Evolutionary conservation across 2,329 filamentous ascomycete species (phyloP).

Genomic region (Cryphonectria carpinicola): DNA sequence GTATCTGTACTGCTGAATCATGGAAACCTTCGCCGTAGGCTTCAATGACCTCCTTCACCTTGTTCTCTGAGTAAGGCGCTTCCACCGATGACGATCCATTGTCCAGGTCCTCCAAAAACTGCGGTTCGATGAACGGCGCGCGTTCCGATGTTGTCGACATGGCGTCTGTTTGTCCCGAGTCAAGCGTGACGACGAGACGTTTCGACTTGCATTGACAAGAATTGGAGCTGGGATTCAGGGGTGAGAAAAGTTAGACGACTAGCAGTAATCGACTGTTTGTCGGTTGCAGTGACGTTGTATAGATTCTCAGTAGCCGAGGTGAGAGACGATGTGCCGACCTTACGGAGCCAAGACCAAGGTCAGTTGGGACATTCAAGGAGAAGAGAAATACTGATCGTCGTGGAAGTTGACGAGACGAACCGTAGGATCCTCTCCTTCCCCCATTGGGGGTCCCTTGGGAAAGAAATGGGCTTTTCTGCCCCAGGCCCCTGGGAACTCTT

Average conservation of each 20-base stretch:
- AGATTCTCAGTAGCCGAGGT: background rate
- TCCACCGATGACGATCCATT: constrained; percentile 18
- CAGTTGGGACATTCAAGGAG: background rate
- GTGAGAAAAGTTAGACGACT: background rate
- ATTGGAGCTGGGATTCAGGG: background rate
- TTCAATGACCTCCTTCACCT: constrained; percentile 21
- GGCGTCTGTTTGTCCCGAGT: background rate
- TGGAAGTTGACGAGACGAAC: constrained; percentile 2
- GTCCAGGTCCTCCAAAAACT: constrained; percentile 25
- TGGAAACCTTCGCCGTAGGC: constrained; percentile 25
- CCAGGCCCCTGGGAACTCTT: background rate
- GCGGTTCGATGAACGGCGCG: constrained; percentile 25
- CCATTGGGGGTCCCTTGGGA: background rate
- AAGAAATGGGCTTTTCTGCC: background rate
- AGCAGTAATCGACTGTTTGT: background rate
- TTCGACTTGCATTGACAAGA: background rate
- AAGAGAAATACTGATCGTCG: constrained; percentile 18
- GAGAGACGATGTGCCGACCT: background rate
- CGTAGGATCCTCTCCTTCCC: background rate
- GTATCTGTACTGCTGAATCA: constrained; percentile 26
- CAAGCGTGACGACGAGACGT: background rate
- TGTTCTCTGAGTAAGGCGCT: constrained; percentile 13
- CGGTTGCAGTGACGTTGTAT: background rate
- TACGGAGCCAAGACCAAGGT: background rate
- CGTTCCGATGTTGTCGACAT: constrained; percentile 28